Evolutionary conservation across 139 green algal genomes (phyloP), one percentile per base, ranked within the genome.

Genomic region (Spirogloea muscicola): DNA sequence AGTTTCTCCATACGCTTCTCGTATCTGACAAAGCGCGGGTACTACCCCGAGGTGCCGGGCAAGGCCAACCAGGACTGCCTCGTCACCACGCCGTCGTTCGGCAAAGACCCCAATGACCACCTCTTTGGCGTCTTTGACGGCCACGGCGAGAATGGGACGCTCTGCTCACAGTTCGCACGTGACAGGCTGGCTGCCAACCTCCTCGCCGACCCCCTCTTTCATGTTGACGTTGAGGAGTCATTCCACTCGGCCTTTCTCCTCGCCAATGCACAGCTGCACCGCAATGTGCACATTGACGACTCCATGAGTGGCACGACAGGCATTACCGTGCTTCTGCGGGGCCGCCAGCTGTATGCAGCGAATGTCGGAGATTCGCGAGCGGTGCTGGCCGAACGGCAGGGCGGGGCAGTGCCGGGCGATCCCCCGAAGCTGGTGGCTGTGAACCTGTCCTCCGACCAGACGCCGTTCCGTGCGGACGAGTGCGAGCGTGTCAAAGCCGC

Each of bases 281-380:
- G 33, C 3, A 44, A 44, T 52, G n/a, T n/a, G n/a, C 3, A 1
- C 25, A 31, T 86, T 0, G 85, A 94, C 55, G 90, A 95, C 76
- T 78, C 76, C 2, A 85, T 93, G 77, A 88, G 76, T 40, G 92
- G 93, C 46, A 97, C 91, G 4, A 98, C 93, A 37, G 92, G 87
- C 52, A 89, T 96, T 46, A 70, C 81, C 0, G 68, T 87, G 10
- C 69, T 96, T 3, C 29, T 98, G 13, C 58, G 84, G 18, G 88
- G 83, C 27, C 65, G 81, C 36, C 88, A 46, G 3, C 58, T 95
- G 37, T 89, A 90, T 49, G 84, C 94, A 0, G 89, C 88, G 7
- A 97, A 98, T 74, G 93, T 97, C 31, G 93, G 93, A 1, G 93
- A 98, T 81, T 94, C 88, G 9, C 83, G 93, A 9, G 89, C 89